Percentiles rank a stretch among this genome's conserved stretches.
phyloP scores from a whole-genome alignment of 208 protist species.

The Tritrichomonas foetus region DNA sequence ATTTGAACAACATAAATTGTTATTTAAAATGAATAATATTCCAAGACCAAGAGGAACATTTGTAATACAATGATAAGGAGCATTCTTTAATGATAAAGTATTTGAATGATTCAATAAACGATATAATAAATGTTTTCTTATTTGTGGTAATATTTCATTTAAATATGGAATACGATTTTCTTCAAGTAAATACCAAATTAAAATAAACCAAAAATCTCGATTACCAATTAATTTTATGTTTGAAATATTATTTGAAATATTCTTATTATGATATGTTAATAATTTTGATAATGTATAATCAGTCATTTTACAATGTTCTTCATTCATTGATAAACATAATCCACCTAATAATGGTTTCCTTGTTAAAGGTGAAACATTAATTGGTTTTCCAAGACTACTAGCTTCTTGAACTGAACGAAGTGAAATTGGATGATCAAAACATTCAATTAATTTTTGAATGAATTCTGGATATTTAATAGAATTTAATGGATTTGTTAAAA shows the following conservation, averaged over 20 bases:
- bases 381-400: neutral
- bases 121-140: neutral
- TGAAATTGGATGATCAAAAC: neutral
- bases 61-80: neutral
- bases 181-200: neutral
- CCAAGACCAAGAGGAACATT: neutral
- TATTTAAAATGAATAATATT: too few relatives aligned
- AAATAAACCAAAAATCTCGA: neutral
- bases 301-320: neutral
- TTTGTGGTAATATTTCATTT: neutral
- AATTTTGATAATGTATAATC: neutral
- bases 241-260: too few relatives aligned
- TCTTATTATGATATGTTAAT: too few relatives aligned
- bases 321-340: neutral
- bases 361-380: neutral
- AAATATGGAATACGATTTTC: neutral
- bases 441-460: neutral
- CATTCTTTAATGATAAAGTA: neutral
- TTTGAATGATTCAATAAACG: neutral
- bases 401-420: neutral
- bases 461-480: neutral
- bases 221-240: neutral
- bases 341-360: neutral
- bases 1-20: too few relatives aligned
- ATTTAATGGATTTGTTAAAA: neutral